Base-by-base conservation (phyloP, 169 alveolate species). In the Plasmodium malariae region DNA sequence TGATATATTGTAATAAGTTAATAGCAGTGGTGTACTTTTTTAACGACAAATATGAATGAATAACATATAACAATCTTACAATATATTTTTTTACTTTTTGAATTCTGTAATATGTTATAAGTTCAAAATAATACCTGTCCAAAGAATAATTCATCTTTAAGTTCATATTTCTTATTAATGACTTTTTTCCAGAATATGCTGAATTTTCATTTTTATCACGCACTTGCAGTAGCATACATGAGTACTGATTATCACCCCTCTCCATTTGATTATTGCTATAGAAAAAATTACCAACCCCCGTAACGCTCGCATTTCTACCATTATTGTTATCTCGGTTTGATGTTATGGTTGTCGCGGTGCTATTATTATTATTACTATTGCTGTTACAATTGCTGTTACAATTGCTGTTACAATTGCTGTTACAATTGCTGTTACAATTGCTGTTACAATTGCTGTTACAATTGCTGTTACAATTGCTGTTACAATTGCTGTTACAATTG, bases 71-170 rank as follows among this genome's bases (percentile, higher is more conserved):
- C 17, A 80, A n/a, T 43, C 55, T 11, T 55, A 48, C 30, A 51
- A 80, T n/a, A 32, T 63, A 36, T 80, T 80, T 63, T 51, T 48
- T 80, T 30, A 80, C 65, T 70, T 43, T 54, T 40, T 55, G 40
- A 26, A 65, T 62, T 62, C 70, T 67, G 28, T 51, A 65, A 67
- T 49, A 59, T 9, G 55, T 59, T 30, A 80, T 28, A 32, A 80
- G 24, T 4, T 21, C 7, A 36, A 19, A 55, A 24, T 65, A 80
- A 32, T 65, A 24, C 24, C 69, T 55, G n/a, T 65, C 80, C 30
- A 65, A 9, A 6, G 70, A 65, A 43, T 80, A 80, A 57, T 80
- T 80, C 24, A 45, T 40, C 24, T 65, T 51, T 32, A 54, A 30
- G 9, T 30, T 69, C 28, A 37, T 60, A n/a, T n/a, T n/a, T 65